phyloP scores from a whole-genome alignment of 78 protist species.

The Anaeramoeba flamelloides region DNA sequence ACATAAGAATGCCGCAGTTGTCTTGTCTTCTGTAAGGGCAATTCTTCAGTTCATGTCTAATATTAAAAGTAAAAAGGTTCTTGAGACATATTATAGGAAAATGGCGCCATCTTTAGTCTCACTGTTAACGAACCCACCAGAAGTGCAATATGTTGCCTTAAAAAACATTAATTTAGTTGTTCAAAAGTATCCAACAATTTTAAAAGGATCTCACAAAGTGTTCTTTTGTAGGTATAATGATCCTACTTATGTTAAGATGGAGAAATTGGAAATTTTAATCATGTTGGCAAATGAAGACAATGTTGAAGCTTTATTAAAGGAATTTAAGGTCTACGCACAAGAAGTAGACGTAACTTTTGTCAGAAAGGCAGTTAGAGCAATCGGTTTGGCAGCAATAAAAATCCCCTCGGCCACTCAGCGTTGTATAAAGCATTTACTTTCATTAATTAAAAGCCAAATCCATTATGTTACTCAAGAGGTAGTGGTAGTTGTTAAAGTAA shows the following conservation, averaged over 20 bases:
- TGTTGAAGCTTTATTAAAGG: not conserved
- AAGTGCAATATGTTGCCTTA: constrained; percentile 9
- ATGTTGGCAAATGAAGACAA: constrained; percentile 2
- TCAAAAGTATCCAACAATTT: not conserved
- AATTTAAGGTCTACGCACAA: not conserved
- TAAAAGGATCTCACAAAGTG: not conserved
- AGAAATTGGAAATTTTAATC: not conserved
- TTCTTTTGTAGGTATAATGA: constrained; percentile 15
- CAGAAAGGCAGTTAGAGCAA: not conserved
- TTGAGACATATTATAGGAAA: no score
- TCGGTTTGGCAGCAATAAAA: constrained; percentile 13
- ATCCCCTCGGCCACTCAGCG: not conserved
- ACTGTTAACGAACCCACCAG: not conserved
- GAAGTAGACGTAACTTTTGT: constrained; percentile 11
- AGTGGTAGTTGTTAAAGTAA: not conserved
- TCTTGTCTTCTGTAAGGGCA: not conserved
- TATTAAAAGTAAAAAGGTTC: not conserved
- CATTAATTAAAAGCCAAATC: not conserved
- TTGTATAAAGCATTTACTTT: not conserved
- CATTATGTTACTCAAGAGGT: not conserved
- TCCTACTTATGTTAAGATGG: constrained; percentile 13
- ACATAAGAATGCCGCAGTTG: not conserved
- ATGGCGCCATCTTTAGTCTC: constrained; percentile 7
- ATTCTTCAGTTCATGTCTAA: not conserved
- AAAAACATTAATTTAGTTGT: not conserved